These are phyloP conservation scores for Calonectria pseudoreteaudii DNA, from an alignment of 2,329 filamentous ascomycete species.

Conservation along the genomic window DNA sequence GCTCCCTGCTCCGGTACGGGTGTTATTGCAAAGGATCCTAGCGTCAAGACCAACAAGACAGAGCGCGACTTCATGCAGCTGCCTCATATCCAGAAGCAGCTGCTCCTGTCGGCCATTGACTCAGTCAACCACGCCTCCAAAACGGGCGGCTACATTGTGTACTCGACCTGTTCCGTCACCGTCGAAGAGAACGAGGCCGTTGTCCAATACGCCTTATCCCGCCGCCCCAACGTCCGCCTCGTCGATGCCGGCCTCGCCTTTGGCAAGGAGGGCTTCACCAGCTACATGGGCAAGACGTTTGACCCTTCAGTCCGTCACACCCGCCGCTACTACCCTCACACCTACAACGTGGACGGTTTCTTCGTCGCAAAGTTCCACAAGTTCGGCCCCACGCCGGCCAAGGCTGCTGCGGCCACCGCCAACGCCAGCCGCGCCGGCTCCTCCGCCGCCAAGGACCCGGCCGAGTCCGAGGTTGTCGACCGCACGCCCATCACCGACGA, in stretches of 20 bases:
- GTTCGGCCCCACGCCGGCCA: slow-evolving; percentile 78
- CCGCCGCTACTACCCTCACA: slow-evolving; percentile 88
- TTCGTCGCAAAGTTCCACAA: slow-evolving; percentile 99
- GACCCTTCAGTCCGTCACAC: slow-evolving; percentile 86
- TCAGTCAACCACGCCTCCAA: slow-evolving; percentile 92
- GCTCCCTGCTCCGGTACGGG: slow-evolving; percentile 96
- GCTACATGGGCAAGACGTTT: slow-evolving; percentile 92
- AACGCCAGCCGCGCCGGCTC: slow-evolving; percentile 47
- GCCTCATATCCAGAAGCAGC: slow-evolving; percentile 94
- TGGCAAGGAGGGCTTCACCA: slow-evolving; percentile 91
- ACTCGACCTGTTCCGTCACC: slow-evolving; percentile 95
- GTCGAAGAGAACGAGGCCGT: slow-evolving; percentile 92
- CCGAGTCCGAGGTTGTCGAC: slow-evolving; percentile 66
- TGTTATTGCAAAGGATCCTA: slow-evolving; percentile 96
- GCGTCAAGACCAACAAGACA: slow-evolving; percentile 98
- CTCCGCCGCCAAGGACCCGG: slow-evolving; percentile 21
- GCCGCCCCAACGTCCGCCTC: slow-evolving; percentile 92
- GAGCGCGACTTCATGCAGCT: slow-evolving; percentile 94
- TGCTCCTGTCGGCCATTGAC: slow-evolving; percentile 93
- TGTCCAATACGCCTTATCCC: slow-evolving; percentile 91
- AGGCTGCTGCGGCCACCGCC: slow-evolving; percentile 46
- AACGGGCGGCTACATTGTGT: slow-evolving; percentile 94
- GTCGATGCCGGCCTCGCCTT: slow-evolving; percentile 93
- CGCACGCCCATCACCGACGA: slow-evolving; percentile 73
- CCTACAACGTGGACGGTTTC: slow-evolving; percentile 97